Evolutionary conservation across 352 stramenopile genomes (phyloP).

Genomic region (Phytopythium delawarense): DNA sequence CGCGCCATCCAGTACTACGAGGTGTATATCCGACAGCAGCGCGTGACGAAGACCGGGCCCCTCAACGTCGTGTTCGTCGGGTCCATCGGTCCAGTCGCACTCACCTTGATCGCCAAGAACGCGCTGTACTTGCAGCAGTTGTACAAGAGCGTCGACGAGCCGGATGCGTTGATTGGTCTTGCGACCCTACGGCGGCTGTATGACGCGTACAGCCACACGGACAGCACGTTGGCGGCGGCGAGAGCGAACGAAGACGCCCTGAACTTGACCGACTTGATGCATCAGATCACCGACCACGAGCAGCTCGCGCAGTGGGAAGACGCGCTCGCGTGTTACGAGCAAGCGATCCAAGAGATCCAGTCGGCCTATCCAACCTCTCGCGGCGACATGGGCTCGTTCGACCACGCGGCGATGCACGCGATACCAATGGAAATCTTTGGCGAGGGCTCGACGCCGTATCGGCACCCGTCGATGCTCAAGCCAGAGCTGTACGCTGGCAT

Average conservation of each 20-base stretch:
- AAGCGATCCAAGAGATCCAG: constrained; percentile 72
- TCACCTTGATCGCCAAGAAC: constrained; percentile 55
- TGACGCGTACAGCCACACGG: constrained; percentile 31
- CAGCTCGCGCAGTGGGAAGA: constrained; percentile 76
- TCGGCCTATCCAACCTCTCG: constrained; percentile 26
- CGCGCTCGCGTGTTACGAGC: constrained; percentile 70
- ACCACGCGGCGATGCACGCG: constrained; percentile 7
- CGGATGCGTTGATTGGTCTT: constrained; percentile 55
- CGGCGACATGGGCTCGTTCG: not conserved
- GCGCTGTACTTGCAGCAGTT: constrained; percentile 68
- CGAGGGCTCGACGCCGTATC: constrained; percentile 24
- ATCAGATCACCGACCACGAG: constrained; percentile 66
- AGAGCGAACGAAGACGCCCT: constrained; percentile 27
- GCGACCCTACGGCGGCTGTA: constrained; percentile 52
- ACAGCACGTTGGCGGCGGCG: not conserved
- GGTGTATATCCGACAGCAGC: constrained; percentile 56
- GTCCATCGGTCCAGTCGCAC: constrained; percentile 26
- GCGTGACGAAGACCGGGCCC: constrained; percentile 6
- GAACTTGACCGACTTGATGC: constrained; percentile 62
- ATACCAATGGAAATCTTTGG: constrained; percentile 9
- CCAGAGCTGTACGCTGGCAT: constrained; percentile 78
- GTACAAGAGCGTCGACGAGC: constrained; percentile 77
- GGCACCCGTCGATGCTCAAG: constrained; percentile 56
- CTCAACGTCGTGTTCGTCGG: constrained; percentile 4
- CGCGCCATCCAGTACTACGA: constrained; percentile 78